Evolutionary conservation across 2,329 filamentous ascomycete genomes (phyloP).

Genomic region (Alternaria alternata): DNA sequence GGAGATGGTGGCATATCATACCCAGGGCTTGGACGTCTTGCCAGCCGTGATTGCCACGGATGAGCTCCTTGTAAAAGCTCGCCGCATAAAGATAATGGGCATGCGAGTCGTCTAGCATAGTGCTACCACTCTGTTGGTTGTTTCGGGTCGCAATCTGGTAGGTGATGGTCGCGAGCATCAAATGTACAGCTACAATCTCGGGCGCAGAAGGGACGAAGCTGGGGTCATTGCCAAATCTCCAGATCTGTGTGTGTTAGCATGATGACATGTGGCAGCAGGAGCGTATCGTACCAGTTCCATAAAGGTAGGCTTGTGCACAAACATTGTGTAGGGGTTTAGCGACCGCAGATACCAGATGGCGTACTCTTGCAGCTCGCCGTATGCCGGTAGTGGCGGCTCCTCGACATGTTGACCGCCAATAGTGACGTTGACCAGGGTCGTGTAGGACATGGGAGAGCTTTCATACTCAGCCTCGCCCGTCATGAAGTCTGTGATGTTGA

Average conservation of each 20-base stretch:
- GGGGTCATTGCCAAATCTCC: conserved; percentile 76
- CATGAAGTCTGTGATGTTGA: conserved; percentile 78
- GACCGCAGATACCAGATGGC: conserved; percentile 79
- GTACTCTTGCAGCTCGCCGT: conserved; percentile 71
- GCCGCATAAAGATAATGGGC: conserved; percentile 80
- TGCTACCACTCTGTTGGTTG: conserved; percentile 48
- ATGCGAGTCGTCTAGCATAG: conserved; percentile 71
- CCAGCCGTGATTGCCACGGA: conserved; percentile 67
- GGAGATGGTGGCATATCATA: conserved; percentile 75
- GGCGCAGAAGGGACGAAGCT: conserved; percentile 68
- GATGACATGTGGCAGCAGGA: neutral
- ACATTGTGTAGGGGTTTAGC: conserved; percentile 74
- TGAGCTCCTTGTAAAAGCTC: conserved; percentile 71
- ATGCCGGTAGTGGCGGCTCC: conserved; percentile 67
- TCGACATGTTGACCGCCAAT: conserved; percentile 64
- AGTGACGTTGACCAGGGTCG: conserved; percentile 72
- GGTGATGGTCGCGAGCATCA: conserved; percentile 80
- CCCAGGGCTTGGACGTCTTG: conserved; percentile 76
- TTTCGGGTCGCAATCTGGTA: conserved; percentile 81
- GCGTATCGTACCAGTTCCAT: conserved; percentile 66
- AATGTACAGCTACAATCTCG: conserved; percentile 76
- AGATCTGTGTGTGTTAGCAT: conserved; percentile 59
- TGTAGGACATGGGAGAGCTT: conserved; percentile 69
- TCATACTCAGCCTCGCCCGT: conserved; percentile 69
- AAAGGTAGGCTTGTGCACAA: conserved; percentile 80